These are phyloP conservation scores for Tritrichomonas foetus DNA, from an alignment of 208 protist genomes.

Conservation along the genomic window DNA sequence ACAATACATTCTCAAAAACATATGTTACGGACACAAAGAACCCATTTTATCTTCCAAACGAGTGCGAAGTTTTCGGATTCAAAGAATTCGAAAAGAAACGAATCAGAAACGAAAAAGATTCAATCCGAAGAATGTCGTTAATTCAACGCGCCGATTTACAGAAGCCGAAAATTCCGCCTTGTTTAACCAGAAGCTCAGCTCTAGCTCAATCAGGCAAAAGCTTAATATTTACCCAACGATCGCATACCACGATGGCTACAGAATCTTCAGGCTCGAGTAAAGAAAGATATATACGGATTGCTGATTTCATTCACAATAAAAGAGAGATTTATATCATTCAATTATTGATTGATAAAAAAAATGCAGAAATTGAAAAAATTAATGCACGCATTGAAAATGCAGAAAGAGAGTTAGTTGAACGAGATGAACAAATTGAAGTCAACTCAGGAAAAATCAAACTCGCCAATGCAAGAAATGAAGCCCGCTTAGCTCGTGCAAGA, in stretches of 20 bases:
- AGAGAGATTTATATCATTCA: neutral
- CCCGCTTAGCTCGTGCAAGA: neutral
- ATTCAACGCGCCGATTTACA: neutral
- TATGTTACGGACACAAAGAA: no score
- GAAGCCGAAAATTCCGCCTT: neutral
- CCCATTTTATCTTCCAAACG: no score
- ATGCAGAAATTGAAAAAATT: neutral
- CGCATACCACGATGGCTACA: neutral
- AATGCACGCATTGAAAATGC: neutral
- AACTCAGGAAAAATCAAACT: neutral
- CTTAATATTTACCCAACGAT: neutral
- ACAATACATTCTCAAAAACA: no score
- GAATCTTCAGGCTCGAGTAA: neutral
- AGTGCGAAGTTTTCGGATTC: no score
- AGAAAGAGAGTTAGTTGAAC: neutral
- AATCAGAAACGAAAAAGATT: no score
- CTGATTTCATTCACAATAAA: slow-evolving; percentile 2
- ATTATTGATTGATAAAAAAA: slow-evolving; percentile 16
- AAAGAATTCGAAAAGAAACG: no score
- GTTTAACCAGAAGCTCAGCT: no score
- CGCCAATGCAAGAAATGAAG: neutral
- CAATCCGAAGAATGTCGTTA: neutral
- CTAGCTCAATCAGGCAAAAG: no score
- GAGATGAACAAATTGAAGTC: neutral
- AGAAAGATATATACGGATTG: neutral